Conservation (phyloP, 805 yeast species). For the Peterozyma xylosa region DNA sequence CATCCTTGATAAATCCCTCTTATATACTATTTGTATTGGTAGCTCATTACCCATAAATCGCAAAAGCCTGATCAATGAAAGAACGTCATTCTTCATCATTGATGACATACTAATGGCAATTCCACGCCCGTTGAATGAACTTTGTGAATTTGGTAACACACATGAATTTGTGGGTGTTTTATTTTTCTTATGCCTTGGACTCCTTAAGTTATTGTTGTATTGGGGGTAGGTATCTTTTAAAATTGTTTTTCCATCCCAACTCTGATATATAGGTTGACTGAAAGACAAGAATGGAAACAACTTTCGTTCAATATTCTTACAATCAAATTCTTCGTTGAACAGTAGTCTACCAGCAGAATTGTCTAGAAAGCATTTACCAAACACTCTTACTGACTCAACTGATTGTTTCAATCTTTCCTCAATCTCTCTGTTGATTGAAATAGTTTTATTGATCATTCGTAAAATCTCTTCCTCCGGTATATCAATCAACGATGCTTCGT, state of each 20-base stretch:
- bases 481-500: too few species aligned
- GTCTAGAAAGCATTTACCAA: constrained; percentile 6
- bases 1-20: constrained; percentile 27
- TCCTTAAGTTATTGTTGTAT: too few species aligned
- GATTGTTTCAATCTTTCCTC: too few species aligned
- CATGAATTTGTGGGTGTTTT: constrained; percentile 10
- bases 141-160: constrained; percentile 20
- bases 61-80: constrained; percentile 12
- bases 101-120: constrained; percentile 47
- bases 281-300: constrained; percentile 22
- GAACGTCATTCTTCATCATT: constrained; percentile 22
- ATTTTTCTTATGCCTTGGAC: too few species aligned
- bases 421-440: too few species aligned
- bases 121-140: constrained; percentile 36
- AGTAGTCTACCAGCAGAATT: background rate
- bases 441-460: too few species aligned
- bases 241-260: constrained; percentile 8
- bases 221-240: too few species aligned
- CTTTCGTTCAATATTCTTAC: constrained; percentile 12
- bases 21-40: constrained; percentile 43
- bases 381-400: background rate
- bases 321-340: constrained; percentile 8
- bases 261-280: constrained; percentile 19
- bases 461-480: too few species aligned
- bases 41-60: constrained; percentile 16